Evolutionary conservation across 1,284 basidiomycete genomes (phyloP).

Genomic region (Leccinum griseonigrum): DNA sequence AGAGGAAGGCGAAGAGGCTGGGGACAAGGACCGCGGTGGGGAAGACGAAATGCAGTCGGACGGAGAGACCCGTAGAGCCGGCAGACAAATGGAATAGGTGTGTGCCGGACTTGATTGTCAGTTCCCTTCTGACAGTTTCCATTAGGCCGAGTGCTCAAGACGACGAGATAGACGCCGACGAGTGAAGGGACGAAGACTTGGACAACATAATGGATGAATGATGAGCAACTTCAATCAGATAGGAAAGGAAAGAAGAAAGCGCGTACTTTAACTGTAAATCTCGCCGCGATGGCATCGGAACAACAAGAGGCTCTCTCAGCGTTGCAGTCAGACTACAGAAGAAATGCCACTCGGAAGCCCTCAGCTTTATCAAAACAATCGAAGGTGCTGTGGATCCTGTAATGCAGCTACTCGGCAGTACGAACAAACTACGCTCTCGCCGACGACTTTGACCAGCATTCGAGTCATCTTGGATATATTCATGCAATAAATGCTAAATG

Average conservation of each 20-base stretch:
- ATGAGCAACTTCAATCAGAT: slow-evolving; percentile 31
- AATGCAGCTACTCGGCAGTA: slow-evolving; percentile 82
- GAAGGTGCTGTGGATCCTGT: slow-evolving; percentile 78
- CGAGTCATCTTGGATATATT: slow-evolving; percentile 28
- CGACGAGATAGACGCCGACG: slow-evolving; percentile 55
- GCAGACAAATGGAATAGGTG: slow-evolving; percentile 26
- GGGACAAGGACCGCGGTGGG: slow-evolving; percentile 38
- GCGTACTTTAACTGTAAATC: slow-evolving; percentile 69
- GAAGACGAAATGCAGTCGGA: slow-evolving; percentile 32
- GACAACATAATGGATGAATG: slow-evolving; percentile 35
- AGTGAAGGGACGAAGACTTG: slow-evolving; percentile 40
- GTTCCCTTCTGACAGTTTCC: slow-evolving; percentile 4
- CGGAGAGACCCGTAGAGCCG: slow-evolving; percentile 33
- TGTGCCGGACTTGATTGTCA: neutral
- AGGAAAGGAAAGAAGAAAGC: slow-evolving; percentile 49
- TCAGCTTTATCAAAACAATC: slow-evolving; percentile 83
- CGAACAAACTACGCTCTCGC: slow-evolving; percentile 56
- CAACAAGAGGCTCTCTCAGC: slow-evolving; percentile 60
- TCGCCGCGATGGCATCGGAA: slow-evolving; percentile 61
- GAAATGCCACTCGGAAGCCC: slow-evolving; percentile 86
- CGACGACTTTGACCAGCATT: neutral
- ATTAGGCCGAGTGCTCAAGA: slow-evolving; percentile 26
- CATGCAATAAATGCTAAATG: neutral
- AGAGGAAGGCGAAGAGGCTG: slow-evolving; percentile 34
- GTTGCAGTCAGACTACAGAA: slow-evolving; percentile 76